Evolutionary conservation across 768 basidiomycete genomes (phyloP), one percentile per base, ranked within the genome.

Genomic region (Mycena latifolia): DNA sequence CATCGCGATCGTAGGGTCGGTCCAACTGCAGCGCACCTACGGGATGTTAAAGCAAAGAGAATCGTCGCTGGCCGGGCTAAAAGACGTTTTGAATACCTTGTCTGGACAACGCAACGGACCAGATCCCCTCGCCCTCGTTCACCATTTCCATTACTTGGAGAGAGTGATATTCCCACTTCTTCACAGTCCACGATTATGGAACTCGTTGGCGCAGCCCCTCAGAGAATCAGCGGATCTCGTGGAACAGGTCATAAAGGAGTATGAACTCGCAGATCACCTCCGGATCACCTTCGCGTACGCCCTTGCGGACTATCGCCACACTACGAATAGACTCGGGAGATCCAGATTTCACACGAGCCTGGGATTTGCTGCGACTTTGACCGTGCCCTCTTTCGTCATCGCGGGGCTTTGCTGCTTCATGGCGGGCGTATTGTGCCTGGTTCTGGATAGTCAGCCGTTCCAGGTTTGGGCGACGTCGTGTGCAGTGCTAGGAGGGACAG

Each of bases 381-480:
- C 31, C 4, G 39, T 62, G 8, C 63, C 63, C 0, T 11, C 20
- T 6, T 50, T 65, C 3, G 60, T 69, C 29, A 17, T 62, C 29
- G 63, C 55, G 2, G 63, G 68, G 18, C 45, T 69, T 0, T n/a
- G 25, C 9, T 65, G 63, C 20, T 43, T 43, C 28, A 57, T 43
- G 10, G 37, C 50, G 4, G 63, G 68, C 0, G 60, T 37, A 39
- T 12, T 47, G 9, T 65, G 68, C 25, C 31, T 60, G 17, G 64
- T 45, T 33, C 20, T 51, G 17, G 25, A 53, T 22, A 57, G 47
- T 20, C 68, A 69, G 55, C 68, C 63, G 5, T 25, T 57, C 1
- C 37, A 18, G 18, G 68, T 69, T 20, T 65, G 64, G 68, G 61
- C 43, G 28, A 55, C 59, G 2, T 69, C 63, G 14, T 37, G 57